These are phyloP conservation scores for Gossypium herbaceum DNA, from an alignment of 345 rosid species.

Conservation along the genomic window DNA sequence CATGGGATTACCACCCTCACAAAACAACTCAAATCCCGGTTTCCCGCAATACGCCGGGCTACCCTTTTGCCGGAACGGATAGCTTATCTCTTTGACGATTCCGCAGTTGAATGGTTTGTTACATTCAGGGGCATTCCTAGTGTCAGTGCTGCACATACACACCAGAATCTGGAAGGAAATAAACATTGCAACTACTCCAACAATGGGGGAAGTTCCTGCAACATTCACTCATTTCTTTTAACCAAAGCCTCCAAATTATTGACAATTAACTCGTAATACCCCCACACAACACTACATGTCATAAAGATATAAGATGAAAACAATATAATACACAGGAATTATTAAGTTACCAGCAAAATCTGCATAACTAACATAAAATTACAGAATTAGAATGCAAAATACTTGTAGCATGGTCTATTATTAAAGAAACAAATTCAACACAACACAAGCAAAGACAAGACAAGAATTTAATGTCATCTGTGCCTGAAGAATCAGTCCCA, in stretches of 20 bases:
- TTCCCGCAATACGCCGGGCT: not conserved
- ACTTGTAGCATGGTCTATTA: too few species aligned
- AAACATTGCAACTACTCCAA: not conserved
- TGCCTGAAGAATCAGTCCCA: not conserved
- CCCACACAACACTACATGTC: too few species aligned
- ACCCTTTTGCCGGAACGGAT: not conserved
- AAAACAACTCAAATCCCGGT: not conserved
- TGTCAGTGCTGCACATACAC: not conserved
- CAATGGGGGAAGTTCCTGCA: not conserved
- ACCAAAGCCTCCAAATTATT: not conserved
- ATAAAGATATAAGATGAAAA: too few species aligned
- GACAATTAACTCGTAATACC: too few species aligned
- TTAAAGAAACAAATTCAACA: not conserved
- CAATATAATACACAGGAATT: too few species aligned
- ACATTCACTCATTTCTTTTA: not conserved
- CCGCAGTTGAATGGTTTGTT: slow-evolving; percentile 1
- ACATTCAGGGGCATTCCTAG: not conserved
- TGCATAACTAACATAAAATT: too few species aligned
- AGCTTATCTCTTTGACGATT: not conserved
- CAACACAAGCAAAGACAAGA: not conserved
- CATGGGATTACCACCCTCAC: not conserved
- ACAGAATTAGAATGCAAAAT: too few species aligned
- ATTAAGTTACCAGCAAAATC: too few species aligned
- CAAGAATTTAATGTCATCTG: not conserved
- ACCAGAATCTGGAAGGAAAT: not conserved